Percentiles rank a stretch among this genome's conserved stretches.
phyloP scores from a whole-genome alignment of 805 yeast genomes.

The Ogataea parapolymorpha region DNA sequence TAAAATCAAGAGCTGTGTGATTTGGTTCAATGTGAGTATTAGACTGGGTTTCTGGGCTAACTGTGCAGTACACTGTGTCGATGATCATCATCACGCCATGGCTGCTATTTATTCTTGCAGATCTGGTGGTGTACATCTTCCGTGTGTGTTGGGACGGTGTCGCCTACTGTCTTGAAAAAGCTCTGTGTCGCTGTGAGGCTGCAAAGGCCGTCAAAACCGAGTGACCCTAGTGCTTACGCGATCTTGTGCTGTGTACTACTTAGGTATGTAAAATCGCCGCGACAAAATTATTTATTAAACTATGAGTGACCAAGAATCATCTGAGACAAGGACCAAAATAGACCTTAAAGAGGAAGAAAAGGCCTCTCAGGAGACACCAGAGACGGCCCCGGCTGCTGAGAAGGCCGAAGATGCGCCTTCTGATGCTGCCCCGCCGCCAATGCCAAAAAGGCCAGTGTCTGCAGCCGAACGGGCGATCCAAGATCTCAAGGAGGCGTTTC shows the following conservation, averaged over 20 bases:
- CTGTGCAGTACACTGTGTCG: slow-evolving; percentile 18
- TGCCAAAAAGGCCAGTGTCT: slow-evolving; percentile 60
- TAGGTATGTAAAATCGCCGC: slow-evolving; percentile 3
- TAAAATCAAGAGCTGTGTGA: slow-evolving; percentile 18
- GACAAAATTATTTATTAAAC: slow-evolving; percentile 14
- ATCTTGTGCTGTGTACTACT: neutral
- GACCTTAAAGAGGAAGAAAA: neutral
- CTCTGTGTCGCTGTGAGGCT: neutral
- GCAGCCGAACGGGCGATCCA: slow-evolving; percentile 52
- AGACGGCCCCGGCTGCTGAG: neutral
- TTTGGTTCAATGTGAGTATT: slow-evolving; percentile 20
- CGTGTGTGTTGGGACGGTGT: slow-evolving; percentile 16
- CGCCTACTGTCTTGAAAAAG: neutral
- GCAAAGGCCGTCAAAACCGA: neutral
- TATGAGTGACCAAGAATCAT: slow-evolving; percentile 28
- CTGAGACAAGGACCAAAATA: neutral
- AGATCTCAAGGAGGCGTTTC: slow-evolving; percentile 83
- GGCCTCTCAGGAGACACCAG: neutral
- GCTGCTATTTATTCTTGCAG: slow-evolving; percentile 20
- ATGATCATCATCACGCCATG: slow-evolving; percentile 27
- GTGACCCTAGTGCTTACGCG: neutral
- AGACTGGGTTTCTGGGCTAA: neutral
- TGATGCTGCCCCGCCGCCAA: slow-evolving; percentile 38
- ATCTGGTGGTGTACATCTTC: slow-evolving; percentile 23
- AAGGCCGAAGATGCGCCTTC: neutral